Conservation (phyloP, 2,329 filamentous ascomycete genomes). For the Aspergillus fijiensis region DNA sequence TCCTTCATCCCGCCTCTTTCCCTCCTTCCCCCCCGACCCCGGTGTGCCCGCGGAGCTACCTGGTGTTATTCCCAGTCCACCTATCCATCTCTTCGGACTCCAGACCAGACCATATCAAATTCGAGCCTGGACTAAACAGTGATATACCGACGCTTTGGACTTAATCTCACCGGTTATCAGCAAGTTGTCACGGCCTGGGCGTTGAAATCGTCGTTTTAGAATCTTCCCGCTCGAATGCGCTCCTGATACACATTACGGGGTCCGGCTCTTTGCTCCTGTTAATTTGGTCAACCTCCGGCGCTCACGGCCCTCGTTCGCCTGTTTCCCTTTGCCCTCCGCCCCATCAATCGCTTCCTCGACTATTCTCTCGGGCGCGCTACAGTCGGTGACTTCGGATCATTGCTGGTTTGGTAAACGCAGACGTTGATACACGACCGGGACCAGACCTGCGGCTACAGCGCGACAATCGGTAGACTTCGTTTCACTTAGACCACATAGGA, state of each 20-base stretch:
- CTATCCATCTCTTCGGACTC: too few species aligned
- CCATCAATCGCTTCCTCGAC: neutral
- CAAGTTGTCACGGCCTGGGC: neutral
- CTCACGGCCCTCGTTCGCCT: neutral
- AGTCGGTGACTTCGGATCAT: neutral
- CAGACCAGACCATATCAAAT: neutral
- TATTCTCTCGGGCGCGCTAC: neutral
- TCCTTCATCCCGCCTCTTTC: neutral
- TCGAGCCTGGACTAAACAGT: neutral
- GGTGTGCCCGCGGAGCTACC: neutral
- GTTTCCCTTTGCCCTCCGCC: neutral
- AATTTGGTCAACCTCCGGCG: neutral
- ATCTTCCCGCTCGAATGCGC: constrained; percentile 1
- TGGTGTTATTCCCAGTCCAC: neutral
- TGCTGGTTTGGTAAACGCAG: neutral
- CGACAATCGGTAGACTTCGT: neutral
- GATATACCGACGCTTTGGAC: neutral
- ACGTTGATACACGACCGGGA: neutral
- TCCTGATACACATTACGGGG: constrained; percentile 3
- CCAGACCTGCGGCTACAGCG: constrained; percentile 1
- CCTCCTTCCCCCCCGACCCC: neutral
- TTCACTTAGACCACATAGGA: constrained; percentile 1
- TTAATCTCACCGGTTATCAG: neutral
- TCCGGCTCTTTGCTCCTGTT: neutral
- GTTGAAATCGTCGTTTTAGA: neutral